Evolutionary conservation across 345 rosid species (phyloP), one percentile per base, ranked within the genome.

Genomic region (Pseudoturritis turrita): DNA sequence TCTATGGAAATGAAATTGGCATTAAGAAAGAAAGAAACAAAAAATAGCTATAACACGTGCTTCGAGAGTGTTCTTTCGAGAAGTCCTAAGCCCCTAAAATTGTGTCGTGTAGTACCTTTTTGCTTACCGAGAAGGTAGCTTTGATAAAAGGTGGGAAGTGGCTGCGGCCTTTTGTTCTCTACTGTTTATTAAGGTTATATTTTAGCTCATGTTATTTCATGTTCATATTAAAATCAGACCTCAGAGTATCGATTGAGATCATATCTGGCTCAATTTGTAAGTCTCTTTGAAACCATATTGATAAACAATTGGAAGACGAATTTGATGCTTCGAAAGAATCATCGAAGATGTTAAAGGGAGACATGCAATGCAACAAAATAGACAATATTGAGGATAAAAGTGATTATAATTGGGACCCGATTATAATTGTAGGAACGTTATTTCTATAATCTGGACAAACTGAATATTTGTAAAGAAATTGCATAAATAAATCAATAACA

Each of bases 41-140:
- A 57, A 57, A 41, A 59, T 37, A 18, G 33, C 18, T 10, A 29
- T n/a, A 58, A 56, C 45, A 69, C 65, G 56, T 69, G 56, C 19
- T 51, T 11, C 7, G 26, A 21, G 10, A 31, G 54, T 62, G 54
- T 41, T 52, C 54, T n/a, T 41, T 52, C 23, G 54, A 4, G 54
- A 23, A 4, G 29, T 71, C 14, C 18, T 23, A 49, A 28, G 19
- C 43, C 6, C 6, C 23, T 10, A 18, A 6, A 33, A 15, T 1
- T 52, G 45, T 53, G 70, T 62, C 63, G 62, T 23, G 37, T 72
- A 53, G 21, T 62, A 21, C 19, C n/a, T 63, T 62, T 72, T 54
- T 22, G 57, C 41, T 21, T 43, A 35, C 15, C 70, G 70, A 72
- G 63, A 37, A 54, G 70, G 49, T 53, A 58, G 4, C 46, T 18